Conservation (phyloP, 78 protist species). For the Pigoraptor vietnamica region DNA sequence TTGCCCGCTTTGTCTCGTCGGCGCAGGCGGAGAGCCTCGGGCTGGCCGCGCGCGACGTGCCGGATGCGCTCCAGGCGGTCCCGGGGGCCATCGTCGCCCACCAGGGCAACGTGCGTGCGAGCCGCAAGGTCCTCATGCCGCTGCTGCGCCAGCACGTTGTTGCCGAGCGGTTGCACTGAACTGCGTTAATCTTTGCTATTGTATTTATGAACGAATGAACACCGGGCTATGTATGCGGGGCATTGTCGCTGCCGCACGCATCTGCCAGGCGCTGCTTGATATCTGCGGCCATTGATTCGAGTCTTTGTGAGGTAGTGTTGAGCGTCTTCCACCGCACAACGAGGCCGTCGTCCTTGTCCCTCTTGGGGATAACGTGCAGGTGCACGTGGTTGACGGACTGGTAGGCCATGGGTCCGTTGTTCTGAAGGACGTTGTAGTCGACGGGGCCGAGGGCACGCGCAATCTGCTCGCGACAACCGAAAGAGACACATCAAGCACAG, state of each 20-base stretch:
- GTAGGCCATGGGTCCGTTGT: conserved; percentile 27
- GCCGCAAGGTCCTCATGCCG: background rate
- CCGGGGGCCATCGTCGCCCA: background rate
- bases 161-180: no score
- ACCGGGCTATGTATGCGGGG: background rate
- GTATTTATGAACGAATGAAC: background rate
- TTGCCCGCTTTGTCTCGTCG: background rate
- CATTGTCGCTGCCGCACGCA: background rate
- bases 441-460: background rate
- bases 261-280: background rate
- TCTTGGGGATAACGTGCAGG: conserved; percentile 27
- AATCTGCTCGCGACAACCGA: background rate
- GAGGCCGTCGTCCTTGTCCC: background rate
- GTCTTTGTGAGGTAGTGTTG: background rate
- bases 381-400: conserved; percentile 33
- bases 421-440: conserved; percentile 35
- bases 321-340: background rate
- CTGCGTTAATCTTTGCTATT: no score
- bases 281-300: background rate
- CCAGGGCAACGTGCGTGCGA: background rate
- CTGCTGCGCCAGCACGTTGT: background rate
- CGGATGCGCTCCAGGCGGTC: background rate
- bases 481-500: no score
- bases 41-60: background rate
- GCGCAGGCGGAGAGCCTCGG: background rate